phyloP scores from a whole-genome alignment of 805 yeast genomes.

The Kodamaea nitidulidarum region DNA sequence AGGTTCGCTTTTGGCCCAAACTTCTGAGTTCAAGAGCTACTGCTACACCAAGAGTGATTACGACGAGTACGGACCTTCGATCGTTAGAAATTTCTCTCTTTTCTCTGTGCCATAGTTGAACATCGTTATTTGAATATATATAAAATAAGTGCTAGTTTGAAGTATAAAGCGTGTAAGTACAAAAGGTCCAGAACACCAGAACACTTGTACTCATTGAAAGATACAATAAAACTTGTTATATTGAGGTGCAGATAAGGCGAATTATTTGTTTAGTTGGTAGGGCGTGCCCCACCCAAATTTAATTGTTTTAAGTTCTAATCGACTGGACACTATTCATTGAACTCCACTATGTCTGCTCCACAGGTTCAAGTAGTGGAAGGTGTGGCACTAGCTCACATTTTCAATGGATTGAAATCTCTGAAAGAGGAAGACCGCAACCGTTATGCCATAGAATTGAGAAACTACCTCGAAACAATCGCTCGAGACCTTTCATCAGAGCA shows the following conservation, averaged over 20 bases:
- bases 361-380: constrained; percentile 41
- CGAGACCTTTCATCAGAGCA: constrained; percentile 82
- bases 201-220: too few relatives aligned
- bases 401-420: constrained; percentile 44
- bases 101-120: constrained; percentile 75
- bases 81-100: constrained; percentile 93
- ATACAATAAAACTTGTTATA: too few relatives aligned
- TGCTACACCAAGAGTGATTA: constrained; percentile 97
- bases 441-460: constrained; percentile 69
- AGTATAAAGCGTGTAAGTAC: too few relatives aligned
- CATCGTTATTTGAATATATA: background rate
- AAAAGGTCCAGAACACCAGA: too few relatives aligned
- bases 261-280: background rate
- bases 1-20: constrained; percentile 93
- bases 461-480: constrained; percentile 65
- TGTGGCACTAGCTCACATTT: constrained; percentile 50
- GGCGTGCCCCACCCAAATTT: background rate
- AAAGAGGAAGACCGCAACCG: constrained; percentile 41
- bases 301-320: background rate
- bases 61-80: constrained; percentile 96
- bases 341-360: constrained; percentile 18
- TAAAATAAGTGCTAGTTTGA: background rate
- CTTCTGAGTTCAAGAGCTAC: constrained; percentile 92
- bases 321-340: background rate
- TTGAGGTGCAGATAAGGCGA: background rate